Evolutionary conservation across 768 basidiomycete species (phyloP).

Genomic region (Filobasidium wieringae): DNA sequence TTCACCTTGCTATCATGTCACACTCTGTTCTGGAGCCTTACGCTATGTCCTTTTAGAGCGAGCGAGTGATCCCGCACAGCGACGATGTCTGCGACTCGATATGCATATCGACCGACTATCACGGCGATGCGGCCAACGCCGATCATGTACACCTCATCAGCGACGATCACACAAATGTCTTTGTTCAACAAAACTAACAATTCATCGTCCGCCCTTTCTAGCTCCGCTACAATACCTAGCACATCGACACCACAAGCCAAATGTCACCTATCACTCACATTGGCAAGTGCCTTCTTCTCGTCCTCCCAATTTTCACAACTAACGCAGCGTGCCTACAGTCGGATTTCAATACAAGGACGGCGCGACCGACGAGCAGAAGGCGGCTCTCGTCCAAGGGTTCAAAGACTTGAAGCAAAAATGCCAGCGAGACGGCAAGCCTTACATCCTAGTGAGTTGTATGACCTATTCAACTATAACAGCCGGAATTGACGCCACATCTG

Average conservation of each 20-base stretch:
- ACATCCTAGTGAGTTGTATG: constrained; percentile 7
- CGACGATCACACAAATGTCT: too few relatives aligned
- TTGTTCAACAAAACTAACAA: too few relatives aligned
- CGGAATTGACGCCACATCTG: not conserved
- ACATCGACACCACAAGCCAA: not conserved
- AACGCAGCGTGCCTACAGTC: not conserved
- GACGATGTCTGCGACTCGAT: too few relatives aligned
- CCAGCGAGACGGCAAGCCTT: constrained; percentile 6
- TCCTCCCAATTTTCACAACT: not conserved
- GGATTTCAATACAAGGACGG: constrained; percentile 1
- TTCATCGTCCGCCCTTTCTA: too few relatives aligned
- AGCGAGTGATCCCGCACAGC: too few relatives aligned
- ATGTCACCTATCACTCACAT: constrained; percentile 5
- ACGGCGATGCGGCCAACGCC: too few relatives aligned
- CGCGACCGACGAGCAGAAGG: not conserved
- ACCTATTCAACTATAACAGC: not conserved
- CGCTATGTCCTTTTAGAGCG: too few relatives aligned
- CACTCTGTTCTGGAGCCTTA: too few relatives aligned
- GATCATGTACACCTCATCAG: too few relatives aligned
- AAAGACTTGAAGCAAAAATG: not conserved
- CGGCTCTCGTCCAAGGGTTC: constrained; percentile 1
- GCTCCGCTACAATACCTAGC: too few relatives aligned
- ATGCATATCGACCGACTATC: too few relatives aligned
- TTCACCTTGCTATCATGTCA: too few relatives aligned
- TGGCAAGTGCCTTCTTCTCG: not conserved